Conservation (phyloP, 306 rosid species). For the Malus asiatica region DNA sequence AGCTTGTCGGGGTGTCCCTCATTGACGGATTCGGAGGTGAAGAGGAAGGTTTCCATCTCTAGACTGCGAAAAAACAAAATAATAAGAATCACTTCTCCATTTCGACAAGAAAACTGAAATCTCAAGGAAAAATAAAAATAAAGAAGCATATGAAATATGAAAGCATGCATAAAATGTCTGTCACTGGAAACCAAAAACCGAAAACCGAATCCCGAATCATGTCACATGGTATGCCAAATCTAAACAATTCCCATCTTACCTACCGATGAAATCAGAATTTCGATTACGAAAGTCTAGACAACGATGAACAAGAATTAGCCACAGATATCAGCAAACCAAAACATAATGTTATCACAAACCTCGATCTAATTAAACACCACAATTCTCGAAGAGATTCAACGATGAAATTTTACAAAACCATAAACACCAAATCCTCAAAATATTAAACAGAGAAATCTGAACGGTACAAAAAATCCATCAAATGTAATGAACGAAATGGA, state of each 20-base stretch:
- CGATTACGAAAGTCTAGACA: background rate
- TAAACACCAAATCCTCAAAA: background rate
- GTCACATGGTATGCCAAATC: background rate
- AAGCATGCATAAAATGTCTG: background rate
- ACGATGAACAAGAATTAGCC: background rate
- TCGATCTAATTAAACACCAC: background rate
- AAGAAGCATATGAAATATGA: background rate
- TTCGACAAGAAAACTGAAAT: background rate
- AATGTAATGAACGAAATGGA: background rate
- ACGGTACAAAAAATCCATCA: background rate
- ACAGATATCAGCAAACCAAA: background rate
- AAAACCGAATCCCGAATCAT: no score
- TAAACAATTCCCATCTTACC: background rate
- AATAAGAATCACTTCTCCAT: background rate
- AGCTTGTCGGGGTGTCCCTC: conserved; percentile 85
- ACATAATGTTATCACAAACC: background rate
- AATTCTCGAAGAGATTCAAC: background rate
- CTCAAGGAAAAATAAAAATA: background rate
- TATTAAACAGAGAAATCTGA: background rate
- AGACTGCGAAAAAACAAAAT: background rate
- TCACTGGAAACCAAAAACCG: no score
- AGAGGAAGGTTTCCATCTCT: conserved; percentile 68
- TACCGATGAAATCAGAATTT: background rate
- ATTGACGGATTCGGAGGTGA: conserved; percentile 79
- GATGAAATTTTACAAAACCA: background rate